Conservation (phyloP, 1,139 yeast genomes). For the Sugiyamaella xylanicola region DNA sequence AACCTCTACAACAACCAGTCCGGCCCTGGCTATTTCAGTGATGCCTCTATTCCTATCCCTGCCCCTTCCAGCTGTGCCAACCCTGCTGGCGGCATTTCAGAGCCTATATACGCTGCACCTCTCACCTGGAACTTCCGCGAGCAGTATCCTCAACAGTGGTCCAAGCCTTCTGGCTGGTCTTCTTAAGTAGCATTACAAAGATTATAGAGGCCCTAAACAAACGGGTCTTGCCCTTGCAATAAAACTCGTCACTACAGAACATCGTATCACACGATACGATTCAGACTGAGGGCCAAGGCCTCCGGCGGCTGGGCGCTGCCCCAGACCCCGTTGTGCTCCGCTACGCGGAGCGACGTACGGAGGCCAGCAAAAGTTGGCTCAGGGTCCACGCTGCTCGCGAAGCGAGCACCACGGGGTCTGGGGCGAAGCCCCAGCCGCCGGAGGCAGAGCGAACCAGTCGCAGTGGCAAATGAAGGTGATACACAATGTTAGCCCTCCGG, state of each 20-base stretch:
- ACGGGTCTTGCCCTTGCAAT: too few species aligned
- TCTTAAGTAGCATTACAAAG: background rate
- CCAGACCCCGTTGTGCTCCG: background rate
- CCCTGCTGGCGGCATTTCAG: constrained; percentile 46
- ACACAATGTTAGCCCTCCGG: too few species aligned
- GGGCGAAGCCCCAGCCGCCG: too few species aligned
- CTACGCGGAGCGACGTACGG: too few species aligned
- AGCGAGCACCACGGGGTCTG: too few species aligned
- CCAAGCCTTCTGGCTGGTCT: constrained; percentile 17
- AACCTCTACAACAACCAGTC: constrained; percentile 46
- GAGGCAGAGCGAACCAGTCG: too few species aligned
- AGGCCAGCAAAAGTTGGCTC: too few species aligned
- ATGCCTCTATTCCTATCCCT: constrained; percentile 42
- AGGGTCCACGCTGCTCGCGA: too few species aligned
- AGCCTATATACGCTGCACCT: constrained; percentile 23
- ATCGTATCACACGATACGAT: too few species aligned
- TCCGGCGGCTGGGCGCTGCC: background rate
- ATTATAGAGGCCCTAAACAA: too few species aligned
- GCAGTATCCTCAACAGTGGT: constrained; percentile 18
- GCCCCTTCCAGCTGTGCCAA: constrained; percentile 46
- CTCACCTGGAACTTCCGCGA: constrained; percentile 9
- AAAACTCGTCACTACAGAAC: too few species aligned
- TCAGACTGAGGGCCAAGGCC: background rate
- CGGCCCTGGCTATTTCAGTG: constrained; percentile 46
- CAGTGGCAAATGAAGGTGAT: too few species aligned